Evolutionary conservation across 768 basidiomycete genomes (phyloP).

Genomic region (Sistotremastrum niveocremeum): DNA sequence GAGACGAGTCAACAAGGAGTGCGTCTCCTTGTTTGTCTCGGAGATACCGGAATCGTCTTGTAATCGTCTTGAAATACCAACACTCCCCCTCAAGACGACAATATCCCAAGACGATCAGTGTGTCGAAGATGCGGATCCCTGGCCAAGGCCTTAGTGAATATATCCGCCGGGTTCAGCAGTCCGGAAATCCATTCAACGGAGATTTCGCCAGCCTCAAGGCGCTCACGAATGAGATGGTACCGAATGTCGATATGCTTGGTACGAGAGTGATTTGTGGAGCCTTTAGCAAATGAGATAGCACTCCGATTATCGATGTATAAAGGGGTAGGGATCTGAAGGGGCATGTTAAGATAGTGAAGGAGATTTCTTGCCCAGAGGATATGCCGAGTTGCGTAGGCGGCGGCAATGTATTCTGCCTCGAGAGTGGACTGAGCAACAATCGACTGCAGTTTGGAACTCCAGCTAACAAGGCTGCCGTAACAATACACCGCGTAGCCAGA

Average conservation of each 20-base stretch:
- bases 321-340: too few species aligned
- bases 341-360: constrained; percentile 13
- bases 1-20: too few species aligned
- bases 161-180: constrained; percentile 14
- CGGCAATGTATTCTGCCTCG: constrained; percentile 28
- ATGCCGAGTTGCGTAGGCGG: constrained; percentile 18
- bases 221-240: constrained; percentile 11
- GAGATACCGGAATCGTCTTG: too few species aligned
- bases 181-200: constrained; percentile 7
- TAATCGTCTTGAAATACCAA: too few species aligned
- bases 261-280: constrained; percentile 15
- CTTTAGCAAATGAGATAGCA: constrained; percentile 15
- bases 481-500: constrained; percentile 23
- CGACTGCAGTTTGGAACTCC: constrained; percentile 22
- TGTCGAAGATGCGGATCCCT: too few species aligned
- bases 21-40: too few species aligned
- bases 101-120: too few species aligned
- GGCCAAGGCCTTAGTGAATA: constrained; percentile 13
- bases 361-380: constrained; percentile 20
- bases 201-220: constrained; percentile 7
- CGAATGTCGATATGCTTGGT: constrained; percentile 15
- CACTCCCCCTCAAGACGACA: too few species aligned
- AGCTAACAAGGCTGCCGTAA: constrained; percentile 18
- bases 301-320: background rate
- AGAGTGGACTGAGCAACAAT: constrained; percentile 22